Conservation (phyloP, 768 basidiomycete genomes). For the Phaeotremella fagi region DNA sequence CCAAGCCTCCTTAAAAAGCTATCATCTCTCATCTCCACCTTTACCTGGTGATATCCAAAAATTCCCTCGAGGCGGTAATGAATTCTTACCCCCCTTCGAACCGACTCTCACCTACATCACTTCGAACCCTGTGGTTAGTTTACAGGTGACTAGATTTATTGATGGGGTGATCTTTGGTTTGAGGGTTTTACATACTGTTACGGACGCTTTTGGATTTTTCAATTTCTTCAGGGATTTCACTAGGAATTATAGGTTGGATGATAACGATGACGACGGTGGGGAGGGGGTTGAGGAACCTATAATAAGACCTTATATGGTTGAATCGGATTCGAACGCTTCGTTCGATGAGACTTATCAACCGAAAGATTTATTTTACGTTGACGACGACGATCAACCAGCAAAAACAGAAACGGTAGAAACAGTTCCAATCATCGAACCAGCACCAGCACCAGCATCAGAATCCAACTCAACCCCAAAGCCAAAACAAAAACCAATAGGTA, state of each 20-base stretch:
- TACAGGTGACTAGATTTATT: constrained; percentile 23
- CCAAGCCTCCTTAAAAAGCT: too few species aligned
- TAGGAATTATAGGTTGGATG: constrained; percentile 13
- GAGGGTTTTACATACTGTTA: constrained; percentile 16
- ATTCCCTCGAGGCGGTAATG: constrained; percentile 18
- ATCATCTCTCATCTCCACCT: not conserved
- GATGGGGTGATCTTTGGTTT: constrained; percentile 23
- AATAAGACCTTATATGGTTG: not conserved
- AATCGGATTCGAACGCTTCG: not conserved
- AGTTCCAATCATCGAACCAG: too few species aligned
- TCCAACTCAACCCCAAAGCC: too few species aligned
- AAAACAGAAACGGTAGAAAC: not conserved
- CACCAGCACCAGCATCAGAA: not conserved
- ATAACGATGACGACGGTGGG: too few species aligned
- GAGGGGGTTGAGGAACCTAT: not conserved
- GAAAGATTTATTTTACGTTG: not conserved
- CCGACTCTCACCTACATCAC: constrained; percentile 1
- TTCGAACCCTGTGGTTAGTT: constrained; percentile 10
- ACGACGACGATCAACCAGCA: not conserved
- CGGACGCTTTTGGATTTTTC: constrained; percentile 32
- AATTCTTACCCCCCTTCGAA: constrained; percentile 19
- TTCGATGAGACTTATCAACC: not conserved
- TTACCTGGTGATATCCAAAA: not conserved
- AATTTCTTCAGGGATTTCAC: constrained; percentile 24
- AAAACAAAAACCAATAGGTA: constrained; percentile 2